Base-by-base conservation (phyloP, 108 stramenopile genomes). In the Aurantiochytrium sp. region DNA sequence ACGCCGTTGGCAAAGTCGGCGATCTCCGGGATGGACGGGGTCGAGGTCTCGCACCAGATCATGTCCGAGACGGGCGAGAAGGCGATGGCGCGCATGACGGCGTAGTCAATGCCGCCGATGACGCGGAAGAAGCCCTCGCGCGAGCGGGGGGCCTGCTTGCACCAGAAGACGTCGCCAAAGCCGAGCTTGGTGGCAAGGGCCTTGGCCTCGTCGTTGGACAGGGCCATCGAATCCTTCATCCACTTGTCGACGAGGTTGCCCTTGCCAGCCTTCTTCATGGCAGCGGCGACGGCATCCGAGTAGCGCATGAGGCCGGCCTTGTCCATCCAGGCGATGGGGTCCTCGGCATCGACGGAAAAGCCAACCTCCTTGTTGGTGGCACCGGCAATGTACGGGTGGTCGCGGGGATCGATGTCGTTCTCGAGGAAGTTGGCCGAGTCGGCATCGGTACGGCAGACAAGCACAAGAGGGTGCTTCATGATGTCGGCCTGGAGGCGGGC, bases 371-470 rank as follows among this genome's bases (percentile, higher is more conserved):
- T 12, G 76, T 83, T 87, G 29, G 92, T 92, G 19, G 95, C 95
- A 23, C 98, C 98, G 58, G 97, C 49, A 88, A 98, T 97, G 93
- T 97, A 98, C 16, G 97, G 97, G 92, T 98, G 97, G 89, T 98
- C 98, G n/a, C 97, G 94, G 28, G 95, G 95, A 92, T 98, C 98
- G 76, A 97, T 93, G 94, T 97, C 97, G 71, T 94, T 96, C 89
- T 97, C 97, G 71, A 98, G 92, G 72, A 98, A 90, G n/a, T 96
- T 97, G 55, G 98, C 98, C 28, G 98, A 97, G 92, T 98, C 97
- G 42, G 97, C 97, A 93, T 98, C 98, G 4, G 98, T 98, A 19
- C 98, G 90, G 3, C 97, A 96, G 2, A 98, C 96, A 90, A 98
- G 93, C 29, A 98, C 83, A 72, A 95, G 92, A 72, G 95, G 92